Evolutionary conservation across 352 stramenopile species (phyloP).

Genomic region (Thalassiosira mediterranea): DNA sequence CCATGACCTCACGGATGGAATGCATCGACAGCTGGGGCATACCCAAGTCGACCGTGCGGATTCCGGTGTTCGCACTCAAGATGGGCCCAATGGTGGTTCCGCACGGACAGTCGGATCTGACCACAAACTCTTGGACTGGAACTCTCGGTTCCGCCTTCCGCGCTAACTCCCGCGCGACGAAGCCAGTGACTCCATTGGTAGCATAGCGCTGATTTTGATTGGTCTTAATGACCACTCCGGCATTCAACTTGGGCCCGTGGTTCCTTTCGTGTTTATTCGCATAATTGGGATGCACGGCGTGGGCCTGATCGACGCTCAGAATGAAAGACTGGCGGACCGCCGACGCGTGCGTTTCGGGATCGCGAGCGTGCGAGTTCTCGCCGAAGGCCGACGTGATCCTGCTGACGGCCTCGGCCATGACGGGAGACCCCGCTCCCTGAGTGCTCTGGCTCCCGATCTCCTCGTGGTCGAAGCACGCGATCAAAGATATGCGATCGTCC

Average conservation of each 20-base stretch:
- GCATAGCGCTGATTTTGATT: slow-evolving; percentile 94
- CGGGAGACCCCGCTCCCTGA: slow-evolving; percentile 78
- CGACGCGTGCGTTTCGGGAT: slow-evolving; percentile 59
- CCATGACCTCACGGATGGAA: slow-evolving; percentile 94
- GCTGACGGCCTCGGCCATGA: slow-evolving; percentile 81
- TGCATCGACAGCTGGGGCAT: slow-evolving; percentile 96
- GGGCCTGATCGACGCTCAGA: slow-evolving; percentile 95
- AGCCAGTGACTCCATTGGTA: slow-evolving; percentile 91
- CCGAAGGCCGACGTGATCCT: slow-evolving; percentile 74
- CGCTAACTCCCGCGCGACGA: slow-evolving; percentile 91
- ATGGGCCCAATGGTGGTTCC: slow-evolving; percentile 95
- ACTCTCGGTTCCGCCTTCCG: slow-evolving; percentile 80
- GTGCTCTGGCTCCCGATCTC: slow-evolving; percentile 81
- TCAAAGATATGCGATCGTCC: slow-evolving; percentile 64
- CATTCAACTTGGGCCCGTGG: slow-evolving; percentile 91
- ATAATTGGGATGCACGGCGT: slow-evolving; percentile 98
- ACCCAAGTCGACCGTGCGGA: slow-evolving; percentile 93
- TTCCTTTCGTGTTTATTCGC: slow-evolving; percentile 93
- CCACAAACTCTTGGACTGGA: slow-evolving; percentile 93
- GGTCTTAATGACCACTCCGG: slow-evolving; percentile 95
- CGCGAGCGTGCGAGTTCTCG: slow-evolving; percentile 28
- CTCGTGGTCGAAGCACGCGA: slow-evolving; percentile 96
- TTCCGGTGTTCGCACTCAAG: slow-evolving; percentile 90
- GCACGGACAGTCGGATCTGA: slow-evolving; percentile 94
- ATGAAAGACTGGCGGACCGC: slow-evolving; percentile 77